A percentile compares a stretch with the other conserved stretches of the same genome.
These are phyloP conservation scores for Ilex asprella DNA, from an alignment of 257 asterid genomes.

Conservation along the genomic window DNA sequence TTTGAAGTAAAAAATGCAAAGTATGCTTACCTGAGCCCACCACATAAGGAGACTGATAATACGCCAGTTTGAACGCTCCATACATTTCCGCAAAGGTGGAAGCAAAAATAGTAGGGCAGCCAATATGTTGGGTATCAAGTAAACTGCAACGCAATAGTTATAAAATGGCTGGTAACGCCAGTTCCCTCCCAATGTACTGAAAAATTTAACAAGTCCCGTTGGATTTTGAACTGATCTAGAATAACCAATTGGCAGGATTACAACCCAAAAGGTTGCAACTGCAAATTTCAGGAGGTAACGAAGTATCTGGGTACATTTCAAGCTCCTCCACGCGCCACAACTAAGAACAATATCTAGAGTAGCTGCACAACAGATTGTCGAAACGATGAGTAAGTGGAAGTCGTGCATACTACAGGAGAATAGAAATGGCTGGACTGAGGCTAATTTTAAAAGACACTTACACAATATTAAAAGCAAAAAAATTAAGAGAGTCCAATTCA, in stretches of 20 bases:
- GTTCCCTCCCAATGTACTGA: constrained; percentile 61
- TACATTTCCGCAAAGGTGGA: constrained; percentile 67
- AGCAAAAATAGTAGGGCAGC: constrained; percentile 68
- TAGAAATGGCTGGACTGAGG: too few species aligned
- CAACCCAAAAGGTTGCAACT: constrained; percentile 84
- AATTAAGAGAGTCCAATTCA: too few species aligned
- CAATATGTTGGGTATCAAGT: constrained; percentile 80
- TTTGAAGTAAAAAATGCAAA: constrained; percentile 7
- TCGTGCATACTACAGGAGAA: background rate
- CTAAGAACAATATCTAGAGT: constrained; percentile 74
- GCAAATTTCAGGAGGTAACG: constrained; percentile 82
- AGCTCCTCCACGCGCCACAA: constrained; percentile 83
- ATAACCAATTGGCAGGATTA: constrained; percentile 80
- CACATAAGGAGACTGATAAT: constrained; percentile 65
- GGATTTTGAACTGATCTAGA: constrained; percentile 75
- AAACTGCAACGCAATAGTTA: constrained; percentile 72
- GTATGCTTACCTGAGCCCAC: constrained; percentile 86
- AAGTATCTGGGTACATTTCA: constrained; percentile 64
- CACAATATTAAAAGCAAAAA: too few species aligned
- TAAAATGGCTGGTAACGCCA: constrained; percentile 63
- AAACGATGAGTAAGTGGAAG: constrained; percentile 1
- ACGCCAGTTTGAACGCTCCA: constrained; percentile 85
- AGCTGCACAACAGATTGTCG: constrained; percentile 53
- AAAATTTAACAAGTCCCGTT: constrained; percentile 64
- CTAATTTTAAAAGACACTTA: background rate